These are phyloP conservation scores for Phytophthora agathidicida DNA, from an alignment of 352 stramenopile genomes.

Conservation along the genomic window DNA sequence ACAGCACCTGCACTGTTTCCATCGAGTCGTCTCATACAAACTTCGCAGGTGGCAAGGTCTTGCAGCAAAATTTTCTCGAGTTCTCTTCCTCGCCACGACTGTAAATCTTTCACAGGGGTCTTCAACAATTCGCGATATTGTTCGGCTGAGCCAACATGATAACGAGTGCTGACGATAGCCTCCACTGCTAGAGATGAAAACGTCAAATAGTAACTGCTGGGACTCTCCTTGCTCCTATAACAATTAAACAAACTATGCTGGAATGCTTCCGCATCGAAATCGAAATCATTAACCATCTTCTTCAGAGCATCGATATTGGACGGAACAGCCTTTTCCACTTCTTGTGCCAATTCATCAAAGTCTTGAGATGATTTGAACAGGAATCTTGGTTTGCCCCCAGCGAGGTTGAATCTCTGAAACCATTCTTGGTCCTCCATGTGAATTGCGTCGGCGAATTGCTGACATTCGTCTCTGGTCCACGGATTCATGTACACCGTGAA, in stretches of 20 bases:
- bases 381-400: constrained; percentile 33
- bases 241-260: constrained; percentile 11
- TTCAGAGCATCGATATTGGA: not conserved
- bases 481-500: constrained; percentile 38
- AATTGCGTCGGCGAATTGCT: constrained; percentile 16
- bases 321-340: constrained; percentile 4
- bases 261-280: constrained; percentile 6
- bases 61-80: constrained; percentile 12
- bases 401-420: constrained; percentile 25
- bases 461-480: constrained; percentile 32
- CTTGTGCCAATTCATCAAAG: constrained; percentile 10
- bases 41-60: constrained; percentile 2
- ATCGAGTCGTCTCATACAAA: constrained; percentile 11
- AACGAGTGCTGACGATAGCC: constrained; percentile 7
- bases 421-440: constrained; percentile 19
- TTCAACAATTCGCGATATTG: constrained; percentile 8
- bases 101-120: not conserved
- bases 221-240: not conserved
- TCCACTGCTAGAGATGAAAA: constrained; percentile 21
- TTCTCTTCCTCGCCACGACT: constrained; percentile 10
- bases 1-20: not conserved
- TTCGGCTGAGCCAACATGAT: not conserved
- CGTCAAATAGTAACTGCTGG: not conserved
- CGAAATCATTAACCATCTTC: not conserved
- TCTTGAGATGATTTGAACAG: constrained; percentile 18